phyloP scores from a whole-genome alignment of 75 land plant species.

The Cupressus sempervirens region DNA sequence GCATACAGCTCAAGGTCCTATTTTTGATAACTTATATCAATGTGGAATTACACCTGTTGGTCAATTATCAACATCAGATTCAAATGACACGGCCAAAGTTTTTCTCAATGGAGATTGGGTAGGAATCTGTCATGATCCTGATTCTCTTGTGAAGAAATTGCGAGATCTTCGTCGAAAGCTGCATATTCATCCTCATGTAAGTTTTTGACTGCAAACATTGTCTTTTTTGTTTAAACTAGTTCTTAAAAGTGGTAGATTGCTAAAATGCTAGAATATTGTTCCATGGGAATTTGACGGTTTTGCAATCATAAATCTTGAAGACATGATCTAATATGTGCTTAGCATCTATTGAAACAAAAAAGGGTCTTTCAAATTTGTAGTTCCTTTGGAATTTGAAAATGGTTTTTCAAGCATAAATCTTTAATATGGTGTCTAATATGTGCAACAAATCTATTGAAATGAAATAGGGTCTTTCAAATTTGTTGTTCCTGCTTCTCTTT shows the following conservation, averaged over 20 bases:
- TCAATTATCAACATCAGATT: conserved; percentile 22
- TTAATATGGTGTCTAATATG: neutral
- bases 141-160: conserved; percentile 33
- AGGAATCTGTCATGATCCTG: conserved; percentile 49
- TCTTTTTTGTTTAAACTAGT: neutral
- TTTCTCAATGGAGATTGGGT: conserved; percentile 85
- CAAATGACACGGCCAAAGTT: conserved; percentile 46
- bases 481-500: neutral
- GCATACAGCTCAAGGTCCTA: conserved; percentile 22
- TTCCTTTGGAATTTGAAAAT: neutral
- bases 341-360: neutral
- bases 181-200: conserved; percentile 41
- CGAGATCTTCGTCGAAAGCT: conserved; percentile 46
- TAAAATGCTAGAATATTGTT: neutral
- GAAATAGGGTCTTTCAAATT: neutral
- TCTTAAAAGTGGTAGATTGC: neutral
- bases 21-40: conserved; percentile 31
- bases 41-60: conserved; percentile 53
- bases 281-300: neutral
- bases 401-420: neutral
- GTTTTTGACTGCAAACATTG: neutral
- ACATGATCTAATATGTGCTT: neutral
- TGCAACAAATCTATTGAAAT: neutral
- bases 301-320: neutral
- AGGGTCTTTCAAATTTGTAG: neutral